Base-by-base conservation (phyloP, 148 eudicot species). In the Heliamphora exappendiculata region DNA sequence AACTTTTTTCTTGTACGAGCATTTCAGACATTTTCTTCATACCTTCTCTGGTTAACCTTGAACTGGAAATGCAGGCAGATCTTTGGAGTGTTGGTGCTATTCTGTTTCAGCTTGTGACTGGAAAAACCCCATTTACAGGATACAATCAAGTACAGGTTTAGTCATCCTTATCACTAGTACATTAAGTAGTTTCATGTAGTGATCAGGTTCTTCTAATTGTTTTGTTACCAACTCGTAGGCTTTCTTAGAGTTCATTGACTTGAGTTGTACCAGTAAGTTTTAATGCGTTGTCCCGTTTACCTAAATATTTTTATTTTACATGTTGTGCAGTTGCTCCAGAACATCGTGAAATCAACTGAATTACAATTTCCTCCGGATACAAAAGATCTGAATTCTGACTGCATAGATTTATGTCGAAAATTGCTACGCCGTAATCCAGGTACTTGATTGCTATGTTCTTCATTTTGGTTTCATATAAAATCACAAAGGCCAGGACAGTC, bases 11-110 rank as follows among this genome's bases (percentile, higher is more conserved):
- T 67, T 71, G 14, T 36, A 50, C 59, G 53, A 55, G 17, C 55
- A 51, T 37, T 39, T 71, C 12, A 16, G 22, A 71, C 58, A 53
- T 78, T 26, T 55, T 42, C 60, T 76, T 62, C 63, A 0, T 51
- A 22, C 28, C n/a, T 63, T 76, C 41, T 58, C 72, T 22, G 58
- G 63, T 72, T 85, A 82, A 84, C 78, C 65, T 77, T 80, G 64
- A 80, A 73, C 72, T 83, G 54, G 78, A 66, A 79, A 83, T 70
- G 75, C 98, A 94, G 98, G 98, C 98, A 89, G 98, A 94, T 87
- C 95, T 94, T 69, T 94, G 98, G 98, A 94, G 98, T 86, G 97
- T 94, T 77, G 98, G 98, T 80, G 85, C 93, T 62, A 94, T 94
- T 84, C 79, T 94, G 50, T 94, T 89, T 82, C 98, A 94, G 81